Conservation (phyloP, 2,329 filamentous ascomycete genomes). For the Penicillium sp. region DNA sequence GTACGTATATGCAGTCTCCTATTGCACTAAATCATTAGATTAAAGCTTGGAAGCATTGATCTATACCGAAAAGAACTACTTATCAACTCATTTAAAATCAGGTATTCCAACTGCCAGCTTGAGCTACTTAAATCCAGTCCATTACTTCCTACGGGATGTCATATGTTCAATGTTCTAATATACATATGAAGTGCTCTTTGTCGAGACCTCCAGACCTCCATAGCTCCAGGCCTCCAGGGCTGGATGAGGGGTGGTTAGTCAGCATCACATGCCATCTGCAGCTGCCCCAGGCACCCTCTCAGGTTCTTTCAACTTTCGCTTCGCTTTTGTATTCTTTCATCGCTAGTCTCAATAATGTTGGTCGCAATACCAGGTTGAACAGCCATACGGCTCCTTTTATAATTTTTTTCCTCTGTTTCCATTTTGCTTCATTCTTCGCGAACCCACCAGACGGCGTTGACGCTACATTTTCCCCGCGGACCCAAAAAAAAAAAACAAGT, state of each 20-base stretch:
- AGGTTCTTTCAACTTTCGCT: background rate
- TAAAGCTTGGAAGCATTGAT: background rate
- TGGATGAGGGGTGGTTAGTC: background rate
- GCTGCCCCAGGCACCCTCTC: background rate
- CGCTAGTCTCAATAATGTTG: slow-evolving; percentile 1
- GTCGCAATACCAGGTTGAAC: background rate
- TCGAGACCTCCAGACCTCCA: no score
- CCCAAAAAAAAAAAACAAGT: background rate
- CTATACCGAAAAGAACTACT: background rate
- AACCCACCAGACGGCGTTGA: background rate
- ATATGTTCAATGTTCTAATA: background rate
- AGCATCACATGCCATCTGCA: slow-evolving; percentile 8
- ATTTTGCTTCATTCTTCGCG: background rate
- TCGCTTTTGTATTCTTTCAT: background rate
- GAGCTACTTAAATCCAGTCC: background rate
- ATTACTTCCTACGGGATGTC: background rate
- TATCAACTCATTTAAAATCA: background rate
- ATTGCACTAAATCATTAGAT: background rate
- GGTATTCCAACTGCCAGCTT: no score
- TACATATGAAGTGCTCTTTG: background rate
- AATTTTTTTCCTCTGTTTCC: background rate
- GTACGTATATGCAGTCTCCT: background rate
- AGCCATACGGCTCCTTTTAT: background rate
- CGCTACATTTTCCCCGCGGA: background rate
- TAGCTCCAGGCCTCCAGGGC: no score